Evolutionary conservation across 177 flowering plant genomes (phyloP), one percentile per base, ranked within the genome.

Genomic region (Telopea speciosissima): DNA sequence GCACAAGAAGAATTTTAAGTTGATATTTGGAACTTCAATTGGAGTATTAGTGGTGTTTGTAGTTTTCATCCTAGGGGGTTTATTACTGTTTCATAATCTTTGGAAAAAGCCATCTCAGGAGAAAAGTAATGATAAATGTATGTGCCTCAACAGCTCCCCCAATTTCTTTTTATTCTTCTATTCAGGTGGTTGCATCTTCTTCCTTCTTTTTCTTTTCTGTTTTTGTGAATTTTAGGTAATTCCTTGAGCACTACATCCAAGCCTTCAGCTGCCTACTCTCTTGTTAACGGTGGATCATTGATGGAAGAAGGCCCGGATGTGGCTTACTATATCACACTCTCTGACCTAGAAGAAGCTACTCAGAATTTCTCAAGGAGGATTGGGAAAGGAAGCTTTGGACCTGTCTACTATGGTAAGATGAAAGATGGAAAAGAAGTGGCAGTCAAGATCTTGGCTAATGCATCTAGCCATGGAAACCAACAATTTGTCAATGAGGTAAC

Each of bases 381-480:
- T 72, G 97, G 98, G 49, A 83, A 86, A 80, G 97, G 98, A 68
- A 90, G 98, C 76, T 94, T 90, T 79, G 98, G 98, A 24, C 85
- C 90, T 28, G 98, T 94, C 60, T 94, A 87, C 79, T 88, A 92
- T 81, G 97, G 98, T 8, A 90, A 78, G 74, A 84, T 94, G 92
- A 85, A 82, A 78, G 97, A 92, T 70, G 93, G 92, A 62, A 91
- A 87, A 73, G 98, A 94, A 79, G 83, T 94, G 10, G 98, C 98
- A 58, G 97, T 89, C 17, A 92, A 94, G 83, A 81, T 84, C 71
- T 87, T 87, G 90, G 89, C 90, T 63, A 96, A 90, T 65, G 78
- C 87, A 72, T 85, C 92, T 59, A 85, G 79, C 79, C 92, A 94
- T 74, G 87, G 88, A 40, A 86, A 85, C 63, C 81, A 82, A 66